Evolutionary conservation across 2,329 filamentous ascomycete species (phyloP).

Genomic region (Diaporthe batatas): DNA sequence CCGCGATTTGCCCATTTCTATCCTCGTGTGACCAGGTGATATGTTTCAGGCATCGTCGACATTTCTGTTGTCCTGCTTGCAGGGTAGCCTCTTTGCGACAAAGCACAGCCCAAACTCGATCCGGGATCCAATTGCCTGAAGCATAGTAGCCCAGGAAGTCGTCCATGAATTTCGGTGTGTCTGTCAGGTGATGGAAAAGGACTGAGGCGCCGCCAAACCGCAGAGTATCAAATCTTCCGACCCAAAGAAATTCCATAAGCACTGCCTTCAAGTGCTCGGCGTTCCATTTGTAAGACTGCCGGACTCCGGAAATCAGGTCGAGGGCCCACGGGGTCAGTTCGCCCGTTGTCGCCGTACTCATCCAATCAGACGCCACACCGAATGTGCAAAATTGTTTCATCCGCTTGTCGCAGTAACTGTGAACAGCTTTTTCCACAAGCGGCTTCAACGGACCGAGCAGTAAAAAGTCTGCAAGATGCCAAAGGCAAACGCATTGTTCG

Average conservation of each 20-base stretch:
- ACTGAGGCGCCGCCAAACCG: neutral
- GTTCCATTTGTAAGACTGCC: neutral
- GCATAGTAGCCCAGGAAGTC: neutral
- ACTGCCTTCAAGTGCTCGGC: neutral
- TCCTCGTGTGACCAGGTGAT: fast-evolving
- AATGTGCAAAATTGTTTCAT: neutral
- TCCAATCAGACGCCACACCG: fast-evolving
- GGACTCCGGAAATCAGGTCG: neutral
- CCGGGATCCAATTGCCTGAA: fast-evolving
- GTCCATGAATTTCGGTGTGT: neutral
- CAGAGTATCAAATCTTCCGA: fast-evolving
- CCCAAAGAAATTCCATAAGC: neutral
- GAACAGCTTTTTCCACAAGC: neutral
- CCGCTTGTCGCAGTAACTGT: neutral
- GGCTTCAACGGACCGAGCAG: neutral
- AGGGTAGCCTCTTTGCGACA: too few species aligned
- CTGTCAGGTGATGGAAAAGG: neutral
- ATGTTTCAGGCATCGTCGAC: neutral
- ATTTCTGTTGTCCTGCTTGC: too few species aligned
- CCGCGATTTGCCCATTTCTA: neutral
- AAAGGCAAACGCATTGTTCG: neutral
- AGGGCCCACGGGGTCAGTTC: neutral
- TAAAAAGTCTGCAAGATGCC: neutral
- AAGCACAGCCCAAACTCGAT: neutral
- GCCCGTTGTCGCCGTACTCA: fast-evolving